These are phyloP conservation scores for Kodamaea fukazawae DNA, from an alignment of 805 yeast genomes.

Conservation along the genomic window DNA sequence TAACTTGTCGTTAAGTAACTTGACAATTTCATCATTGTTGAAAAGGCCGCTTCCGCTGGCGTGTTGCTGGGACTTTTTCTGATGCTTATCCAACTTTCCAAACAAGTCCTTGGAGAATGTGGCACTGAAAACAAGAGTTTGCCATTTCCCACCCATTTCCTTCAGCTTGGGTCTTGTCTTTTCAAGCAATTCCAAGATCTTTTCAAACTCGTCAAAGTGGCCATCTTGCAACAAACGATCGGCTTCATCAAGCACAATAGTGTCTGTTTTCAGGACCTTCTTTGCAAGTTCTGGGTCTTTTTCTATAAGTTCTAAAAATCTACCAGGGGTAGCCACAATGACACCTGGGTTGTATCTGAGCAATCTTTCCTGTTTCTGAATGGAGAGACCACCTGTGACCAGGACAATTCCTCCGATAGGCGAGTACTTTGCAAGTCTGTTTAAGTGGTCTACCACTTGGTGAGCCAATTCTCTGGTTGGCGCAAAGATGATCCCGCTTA, in stretches of 20 bases:
- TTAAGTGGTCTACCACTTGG: constrained; percentile 83
- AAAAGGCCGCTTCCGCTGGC: constrained; percentile 23
- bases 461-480: constrained; percentile 97
- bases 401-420: constrained; percentile 64
- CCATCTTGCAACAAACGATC: constrained; percentile 94
- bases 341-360: constrained; percentile 72
- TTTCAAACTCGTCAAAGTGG: constrained; percentile 89
- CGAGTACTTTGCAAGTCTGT: constrained; percentile 49
- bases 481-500: constrained; percentile 79
- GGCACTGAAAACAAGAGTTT: constrained; percentile 92
- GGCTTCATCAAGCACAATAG: constrained; percentile 86
- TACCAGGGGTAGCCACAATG: constrained; percentile 93
- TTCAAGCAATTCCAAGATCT: constrained; percentile 63
- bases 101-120: constrained; percentile 85
- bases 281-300: constrained; percentile 47
- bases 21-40: constrained; percentile 60
- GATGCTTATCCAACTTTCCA: constrained; percentile 56
- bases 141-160: constrained; percentile 51
- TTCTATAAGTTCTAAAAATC: constrained; percentile 79
- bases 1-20: constrained; percentile 64
- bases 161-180: constrained; percentile 45
- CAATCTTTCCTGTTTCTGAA: constrained; percentile 87
- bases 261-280: constrained; percentile 45
- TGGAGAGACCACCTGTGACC: constrained; percentile 92
- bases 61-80: constrained; percentile 18